Evolutionary conservation across 352 stramenopile species (phyloP).

Genomic region (Phytopythium ostracodes): DNA sequence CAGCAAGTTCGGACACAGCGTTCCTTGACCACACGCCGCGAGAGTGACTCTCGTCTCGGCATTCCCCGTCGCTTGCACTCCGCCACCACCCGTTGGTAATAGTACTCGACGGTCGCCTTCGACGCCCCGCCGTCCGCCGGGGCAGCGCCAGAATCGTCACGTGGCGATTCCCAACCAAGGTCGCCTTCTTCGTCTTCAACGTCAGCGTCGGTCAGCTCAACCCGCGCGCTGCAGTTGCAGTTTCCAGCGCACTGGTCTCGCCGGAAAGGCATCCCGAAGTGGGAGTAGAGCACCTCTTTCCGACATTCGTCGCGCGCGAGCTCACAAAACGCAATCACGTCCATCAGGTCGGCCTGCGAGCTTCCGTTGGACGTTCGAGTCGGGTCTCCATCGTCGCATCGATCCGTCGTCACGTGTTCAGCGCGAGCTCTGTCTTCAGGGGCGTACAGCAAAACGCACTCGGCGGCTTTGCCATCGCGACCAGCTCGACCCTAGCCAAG

Average conservation of each 20-base stretch:
- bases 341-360: conserved; percentile 37
- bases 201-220: not conserved
- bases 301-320: conserved; percentile 38
- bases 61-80: conserved; percentile 38
- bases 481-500: conserved; percentile 53
- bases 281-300: conserved; percentile 45
- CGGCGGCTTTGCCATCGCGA: conserved; percentile 45
- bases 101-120: conserved; percentile 45
- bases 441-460: conserved; percentile 62
- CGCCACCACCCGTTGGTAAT: conserved; percentile 50
- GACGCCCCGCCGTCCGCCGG: conserved; percentile 9
- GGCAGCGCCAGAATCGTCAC: not conserved
- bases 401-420: conserved; percentile 37
- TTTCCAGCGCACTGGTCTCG: conserved; percentile 14
- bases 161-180: not conserved
- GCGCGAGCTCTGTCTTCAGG: conserved; percentile 52
- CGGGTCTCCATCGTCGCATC: conserved; percentile 19
- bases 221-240: conserved; percentile 19
- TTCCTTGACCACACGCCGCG: conserved; percentile 42
- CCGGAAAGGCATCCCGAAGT: conserved; percentile 54
- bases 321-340: conserved; percentile 57
- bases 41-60: conserved; percentile 54
- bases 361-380: conserved; percentile 28
- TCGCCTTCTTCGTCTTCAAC: not conserved
- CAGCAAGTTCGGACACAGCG: conserved; percentile 1